Conservation (phyloP, 331 rosid genomes). For the Cydonia oblonga region DNA sequence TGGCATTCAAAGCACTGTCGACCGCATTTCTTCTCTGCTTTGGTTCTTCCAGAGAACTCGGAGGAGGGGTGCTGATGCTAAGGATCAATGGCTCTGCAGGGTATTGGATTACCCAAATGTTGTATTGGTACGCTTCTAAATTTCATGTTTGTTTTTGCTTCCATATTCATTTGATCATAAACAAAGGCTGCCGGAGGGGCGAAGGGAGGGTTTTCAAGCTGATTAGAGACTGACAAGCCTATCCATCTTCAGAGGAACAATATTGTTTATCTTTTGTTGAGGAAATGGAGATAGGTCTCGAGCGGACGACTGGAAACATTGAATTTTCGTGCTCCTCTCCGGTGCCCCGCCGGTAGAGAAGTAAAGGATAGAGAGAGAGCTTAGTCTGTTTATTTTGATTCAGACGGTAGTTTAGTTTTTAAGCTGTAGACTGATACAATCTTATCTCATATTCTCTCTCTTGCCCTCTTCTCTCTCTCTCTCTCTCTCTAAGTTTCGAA, state of each 20-base stretch:
- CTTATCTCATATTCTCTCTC: conserved; percentile 14
- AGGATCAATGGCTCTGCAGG: conserved; percentile 18
- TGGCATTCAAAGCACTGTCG: conserved; percentile 16
- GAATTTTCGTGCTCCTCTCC: conserved; percentile 19
- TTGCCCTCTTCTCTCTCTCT: not conserved
- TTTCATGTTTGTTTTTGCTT: conserved; percentile 36
- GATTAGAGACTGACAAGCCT: conserved; percentile 12
- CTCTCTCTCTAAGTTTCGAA: conserved; percentile 15
- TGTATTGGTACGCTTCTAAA: conserved; percentile 37
- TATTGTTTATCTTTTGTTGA: not conserved
- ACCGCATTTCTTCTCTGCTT: conserved; percentile 17
- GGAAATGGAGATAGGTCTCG: conserved; percentile 17
- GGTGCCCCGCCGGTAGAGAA: conserved; percentile 27
- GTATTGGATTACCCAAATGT: conserved; percentile 29
- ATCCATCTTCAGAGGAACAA: conserved; percentile 3
- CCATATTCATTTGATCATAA: conserved; percentile 47
- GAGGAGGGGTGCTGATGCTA: conserved; percentile 13
- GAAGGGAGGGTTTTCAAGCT: conserved; percentile 8
- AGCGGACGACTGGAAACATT: conserved; percentile 25
- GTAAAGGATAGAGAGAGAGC: conserved; percentile 22
- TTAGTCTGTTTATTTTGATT: conserved; percentile 40
- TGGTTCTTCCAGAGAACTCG: conserved; percentile 12
- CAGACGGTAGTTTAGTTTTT: conserved; percentile 47
- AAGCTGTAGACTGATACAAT: conserved; percentile 24
- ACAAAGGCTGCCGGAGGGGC: conserved; percentile 29